phyloP scores from a whole-genome alignment of 2,329 filamentous ascomycete species.

The Nemania sp. region DNA sequence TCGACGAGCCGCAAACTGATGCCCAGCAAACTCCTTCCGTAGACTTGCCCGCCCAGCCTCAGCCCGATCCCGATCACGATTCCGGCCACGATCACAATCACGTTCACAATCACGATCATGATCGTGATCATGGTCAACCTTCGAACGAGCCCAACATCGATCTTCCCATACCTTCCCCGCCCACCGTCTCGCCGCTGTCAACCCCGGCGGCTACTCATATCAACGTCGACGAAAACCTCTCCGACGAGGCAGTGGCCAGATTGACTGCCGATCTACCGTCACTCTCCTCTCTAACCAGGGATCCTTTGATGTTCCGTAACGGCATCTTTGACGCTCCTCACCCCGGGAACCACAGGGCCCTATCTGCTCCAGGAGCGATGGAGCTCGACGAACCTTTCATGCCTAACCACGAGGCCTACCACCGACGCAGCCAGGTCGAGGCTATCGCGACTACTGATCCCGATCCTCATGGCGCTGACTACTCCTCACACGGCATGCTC shows the following conservation, averaged over 20 bases:
- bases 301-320: constrained; percentile 36
- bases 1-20: constrained; percentile 4
- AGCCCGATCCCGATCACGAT: constrained; percentile 1
- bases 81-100: no score
- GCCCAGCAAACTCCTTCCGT: background rate
- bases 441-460: constrained; percentile 52
- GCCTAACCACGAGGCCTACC: constrained; percentile 31
- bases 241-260: constrained; percentile 44
- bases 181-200: constrained; percentile 53
- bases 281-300: constrained; percentile 32
- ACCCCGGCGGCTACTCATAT: constrained; percentile 51
- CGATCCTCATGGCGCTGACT: constrained; percentile 44
- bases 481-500: constrained; percentile 41
- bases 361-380: constrained; percentile 30
- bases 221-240: constrained; percentile 48
- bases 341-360: constrained; percentile 14
- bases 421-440: constrained; percentile 43
- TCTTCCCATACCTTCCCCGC: constrained; percentile 49
- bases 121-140: constrained; percentile 7
- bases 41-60: constrained; percentile 11
- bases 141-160: constrained; percentile 37
- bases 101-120: constrained; percentile 1
- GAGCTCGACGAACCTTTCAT: constrained; percentile 35
- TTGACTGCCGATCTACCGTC: constrained; percentile 41
- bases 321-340: constrained; percentile 26